These are phyloP conservation scores for Verbena officinalis DNA, from an alignment of 257 asterid species.

Conservation along the genomic window DNA sequence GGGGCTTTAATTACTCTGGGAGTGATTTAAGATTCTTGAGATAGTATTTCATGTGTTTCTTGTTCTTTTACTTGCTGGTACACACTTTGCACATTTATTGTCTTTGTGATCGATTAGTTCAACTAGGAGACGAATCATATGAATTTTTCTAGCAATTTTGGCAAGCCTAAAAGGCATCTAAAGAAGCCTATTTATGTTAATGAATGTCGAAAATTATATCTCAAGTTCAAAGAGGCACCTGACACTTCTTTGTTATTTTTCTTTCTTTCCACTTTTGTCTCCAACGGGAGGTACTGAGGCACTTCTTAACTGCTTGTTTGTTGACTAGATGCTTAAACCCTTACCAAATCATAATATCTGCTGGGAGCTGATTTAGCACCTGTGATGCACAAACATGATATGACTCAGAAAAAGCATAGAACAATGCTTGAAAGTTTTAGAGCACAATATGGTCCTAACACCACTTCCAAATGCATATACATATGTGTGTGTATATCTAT, in stretches of 20 bases:
- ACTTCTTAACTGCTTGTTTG: slow-evolving; percentile 13
- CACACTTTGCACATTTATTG: neutral
- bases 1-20: slow-evolving; percentile 1
- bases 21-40: neutral
- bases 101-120: neutral
- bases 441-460: neutral
- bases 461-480: neutral
- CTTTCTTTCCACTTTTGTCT: too few relatives aligned
- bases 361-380: slow-evolving; percentile 1
- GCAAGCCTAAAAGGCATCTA: neutral
- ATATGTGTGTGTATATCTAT: too few relatives aligned
- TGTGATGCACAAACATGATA: neutral
- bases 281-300: neutral
- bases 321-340: slow-evolving; percentile 12
- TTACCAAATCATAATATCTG: neutral
- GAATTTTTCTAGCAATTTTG: neutral
- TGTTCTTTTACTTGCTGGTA: slow-evolving; percentile 11
- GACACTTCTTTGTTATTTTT: too few relatives aligned
- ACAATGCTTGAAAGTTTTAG: neutral
- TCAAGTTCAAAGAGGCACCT: neutral
- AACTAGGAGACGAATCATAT: neutral
- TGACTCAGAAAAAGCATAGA: neutral
- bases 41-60: neutral
- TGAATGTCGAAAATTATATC: neutral
- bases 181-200: neutral